Evolutionary conservation across 1,284 basidiomycete genomes (phyloP).

Genomic region (Fistulinella cinereoalba): DNA sequence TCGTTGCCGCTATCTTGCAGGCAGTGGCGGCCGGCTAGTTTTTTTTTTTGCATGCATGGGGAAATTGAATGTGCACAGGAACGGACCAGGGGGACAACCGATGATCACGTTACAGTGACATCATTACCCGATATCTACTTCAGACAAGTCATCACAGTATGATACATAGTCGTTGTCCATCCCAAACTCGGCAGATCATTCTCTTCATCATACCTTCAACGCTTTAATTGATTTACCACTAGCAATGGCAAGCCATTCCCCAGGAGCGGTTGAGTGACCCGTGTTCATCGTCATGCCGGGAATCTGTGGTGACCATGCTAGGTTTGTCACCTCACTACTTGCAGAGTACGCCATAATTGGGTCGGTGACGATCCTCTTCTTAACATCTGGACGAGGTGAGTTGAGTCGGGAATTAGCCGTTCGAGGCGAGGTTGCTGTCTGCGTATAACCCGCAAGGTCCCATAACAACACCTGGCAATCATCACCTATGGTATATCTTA

Average conservation of each 20-base stretch:
- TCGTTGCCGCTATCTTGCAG: not conserved
- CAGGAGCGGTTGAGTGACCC: slow-evolving; percentile 67
- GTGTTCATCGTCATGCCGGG: slow-evolving; percentile 69
- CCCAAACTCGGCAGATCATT: not conserved
- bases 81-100: too few species aligned
- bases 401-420: slow-evolving; percentile 65
- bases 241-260: slow-evolving; percentile 90
- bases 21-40: not conserved
- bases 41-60: not conserved
- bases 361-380: slow-evolving; percentile 69
- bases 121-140: not conserved
- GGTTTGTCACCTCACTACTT: slow-evolving; percentile 75
- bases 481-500: slow-evolving; percentile 57
- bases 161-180: not conserved
- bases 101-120: not conserved
- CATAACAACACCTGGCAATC: slow-evolving; percentile 89
- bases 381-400: slow-evolving; percentile 70
- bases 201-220: slow-evolving; percentile 59
- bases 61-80: too few species aligned
- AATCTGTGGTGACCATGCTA: slow-evolving; percentile 85
- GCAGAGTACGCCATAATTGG: slow-evolving; percentile 84
- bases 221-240: slow-evolving; percentile 82
- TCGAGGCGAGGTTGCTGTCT: slow-evolving; percentile 58
- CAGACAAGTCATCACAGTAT: not conserved
- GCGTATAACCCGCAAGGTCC: slow-evolving; percentile 72